Evolutionary conservation across 768 basidiomycete species (phyloP).

Genomic region (Rhodocollybia butyracea): DNA sequence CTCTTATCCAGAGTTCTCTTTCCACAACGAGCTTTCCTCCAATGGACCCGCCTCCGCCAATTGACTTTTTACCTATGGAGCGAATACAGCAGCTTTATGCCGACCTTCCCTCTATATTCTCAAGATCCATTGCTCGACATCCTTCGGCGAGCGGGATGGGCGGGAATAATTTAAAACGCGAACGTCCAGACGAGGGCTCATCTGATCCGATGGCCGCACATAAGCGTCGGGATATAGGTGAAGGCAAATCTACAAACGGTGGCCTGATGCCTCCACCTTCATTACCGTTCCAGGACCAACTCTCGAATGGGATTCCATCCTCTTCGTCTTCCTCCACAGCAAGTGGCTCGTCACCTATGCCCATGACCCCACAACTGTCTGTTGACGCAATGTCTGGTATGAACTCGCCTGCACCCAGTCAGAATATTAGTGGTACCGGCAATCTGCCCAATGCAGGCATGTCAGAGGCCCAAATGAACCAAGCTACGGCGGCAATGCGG

Average conservation of each 20-base stretch:
- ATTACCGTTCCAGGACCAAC: background rate
- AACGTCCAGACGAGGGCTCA: constrained; percentile 48
- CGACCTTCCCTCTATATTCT: constrained; percentile 58
- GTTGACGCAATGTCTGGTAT: background rate
- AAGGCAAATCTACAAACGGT: constrained; percentile 37
- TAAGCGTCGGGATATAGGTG: constrained; percentile 72
- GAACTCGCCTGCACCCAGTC: background rate
- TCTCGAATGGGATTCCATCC: background rate
- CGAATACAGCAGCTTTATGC: constrained; percentile 64
- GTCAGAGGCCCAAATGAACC: constrained; percentile 2
- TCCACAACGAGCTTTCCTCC: constrained; percentile 30
- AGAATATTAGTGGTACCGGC: background rate
- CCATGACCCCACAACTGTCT: constrained; percentile 1
- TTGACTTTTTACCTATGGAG: constrained; percentile 53
- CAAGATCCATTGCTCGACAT: constrained; percentile 48
- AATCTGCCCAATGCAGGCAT: background rate
- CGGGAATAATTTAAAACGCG: constrained; percentile 52
- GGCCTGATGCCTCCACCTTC: constrained; percentile 36
- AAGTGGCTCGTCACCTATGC: background rate
- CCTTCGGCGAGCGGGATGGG: constrained; percentile 21
- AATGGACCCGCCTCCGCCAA: constrained; percentile 48
- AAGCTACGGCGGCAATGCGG: background rate
- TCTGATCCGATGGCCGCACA: constrained; percentile 34
- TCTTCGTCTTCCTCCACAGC: background rate
- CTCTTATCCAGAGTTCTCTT: background rate